These are phyloP conservation scores for Psilocybe azurescens DNA, from an alignment of 768 basidiomycete species.

Conservation along the genomic window DNA sequence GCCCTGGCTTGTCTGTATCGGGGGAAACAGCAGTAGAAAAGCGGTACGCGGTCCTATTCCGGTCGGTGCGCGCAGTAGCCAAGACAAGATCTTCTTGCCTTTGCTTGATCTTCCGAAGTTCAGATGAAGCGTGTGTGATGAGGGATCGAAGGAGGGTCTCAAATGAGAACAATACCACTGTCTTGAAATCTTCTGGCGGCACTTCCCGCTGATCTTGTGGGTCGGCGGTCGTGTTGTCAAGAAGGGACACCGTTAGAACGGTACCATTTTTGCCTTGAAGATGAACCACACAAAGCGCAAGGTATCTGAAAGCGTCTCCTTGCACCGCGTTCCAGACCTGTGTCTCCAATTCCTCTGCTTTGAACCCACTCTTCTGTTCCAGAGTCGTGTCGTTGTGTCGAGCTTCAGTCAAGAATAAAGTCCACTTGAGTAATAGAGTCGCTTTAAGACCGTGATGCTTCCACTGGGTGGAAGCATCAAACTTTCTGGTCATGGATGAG, in stretches of 20 bases:
- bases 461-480: constrained; percentile 63
- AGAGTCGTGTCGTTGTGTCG: constrained; percentile 71
- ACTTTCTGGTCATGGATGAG: constrained; percentile 62
- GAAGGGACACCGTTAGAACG: constrained; percentile 38
- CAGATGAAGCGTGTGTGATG: constrained; percentile 79
- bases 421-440: constrained; percentile 83
- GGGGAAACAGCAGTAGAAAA: constrained; percentile 45
- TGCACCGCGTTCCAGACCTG: constrained; percentile 86
- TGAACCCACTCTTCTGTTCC: constrained; percentile 68
- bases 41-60: constrained; percentile 59
- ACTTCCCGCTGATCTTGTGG: constrained; percentile 51
- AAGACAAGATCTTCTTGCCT: constrained; percentile 85
- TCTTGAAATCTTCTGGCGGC: constrained; percentile 57
- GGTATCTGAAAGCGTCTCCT: constrained; percentile 79
- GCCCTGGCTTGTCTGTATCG: constrained; percentile 43
- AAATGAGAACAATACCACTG: constrained; percentile 61
- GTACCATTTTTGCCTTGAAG: constrained; percentile 50
- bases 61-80: constrained; percentile 67
- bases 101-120: constrained; percentile 86
- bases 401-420: constrained; percentile 80
- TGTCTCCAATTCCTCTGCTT: constrained; percentile 79
- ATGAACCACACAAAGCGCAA: constrained; percentile 63
- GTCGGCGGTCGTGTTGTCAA: constrained; percentile 38
- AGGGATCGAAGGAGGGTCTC: constrained; percentile 75
- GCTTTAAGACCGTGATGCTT: constrained; percentile 75